Conservation (phyloP, 306 rosid genomes). For the Dryas alaskensis region DNA sequence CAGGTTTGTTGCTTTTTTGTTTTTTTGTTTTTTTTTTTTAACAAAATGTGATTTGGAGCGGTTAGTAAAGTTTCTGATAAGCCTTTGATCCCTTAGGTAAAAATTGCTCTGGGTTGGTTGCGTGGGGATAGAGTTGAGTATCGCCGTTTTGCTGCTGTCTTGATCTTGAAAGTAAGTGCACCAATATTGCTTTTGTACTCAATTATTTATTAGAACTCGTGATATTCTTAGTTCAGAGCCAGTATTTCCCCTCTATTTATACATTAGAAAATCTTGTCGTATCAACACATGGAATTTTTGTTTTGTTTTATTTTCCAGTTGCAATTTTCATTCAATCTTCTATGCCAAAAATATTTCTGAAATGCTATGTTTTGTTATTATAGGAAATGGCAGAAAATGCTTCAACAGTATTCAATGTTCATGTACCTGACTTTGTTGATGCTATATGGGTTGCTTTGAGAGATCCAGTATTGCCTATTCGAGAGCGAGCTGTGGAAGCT, state of each 20-base stretch:
- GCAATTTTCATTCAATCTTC: not conserved
- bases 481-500: constrained; percentile 97
- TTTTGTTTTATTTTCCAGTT: too few species aligned
- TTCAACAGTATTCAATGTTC: constrained; percentile 94
- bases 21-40: not conserved
- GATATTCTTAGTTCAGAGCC: not conserved
- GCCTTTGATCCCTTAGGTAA: constrained; percentile 44
- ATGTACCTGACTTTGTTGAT: constrained; percentile 94
- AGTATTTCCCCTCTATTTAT: not conserved
- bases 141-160: constrained; percentile 92
- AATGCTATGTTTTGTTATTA: constrained; percentile 4
- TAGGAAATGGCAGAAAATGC: constrained; percentile 99
- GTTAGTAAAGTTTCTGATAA: constrained; percentile 19
- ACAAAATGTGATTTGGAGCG: not conserved
- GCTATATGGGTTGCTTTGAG: constrained; percentile 98
- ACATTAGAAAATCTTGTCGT: not conserved
- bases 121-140: constrained; percentile 84
- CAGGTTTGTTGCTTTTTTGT: constrained; percentile 55
- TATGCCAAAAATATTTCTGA: not conserved
- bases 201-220: not conserved
- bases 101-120: constrained; percentile 88
- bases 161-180: constrained; percentile 81
- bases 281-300: not conserved
- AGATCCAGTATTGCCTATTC: constrained; percentile 84
- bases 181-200: not conserved